These are phyloP conservation scores for Colletotrichum musicola DNA, from an alignment of 2,329 filamentous ascomycete species.

Conservation along the genomic window DNA sequence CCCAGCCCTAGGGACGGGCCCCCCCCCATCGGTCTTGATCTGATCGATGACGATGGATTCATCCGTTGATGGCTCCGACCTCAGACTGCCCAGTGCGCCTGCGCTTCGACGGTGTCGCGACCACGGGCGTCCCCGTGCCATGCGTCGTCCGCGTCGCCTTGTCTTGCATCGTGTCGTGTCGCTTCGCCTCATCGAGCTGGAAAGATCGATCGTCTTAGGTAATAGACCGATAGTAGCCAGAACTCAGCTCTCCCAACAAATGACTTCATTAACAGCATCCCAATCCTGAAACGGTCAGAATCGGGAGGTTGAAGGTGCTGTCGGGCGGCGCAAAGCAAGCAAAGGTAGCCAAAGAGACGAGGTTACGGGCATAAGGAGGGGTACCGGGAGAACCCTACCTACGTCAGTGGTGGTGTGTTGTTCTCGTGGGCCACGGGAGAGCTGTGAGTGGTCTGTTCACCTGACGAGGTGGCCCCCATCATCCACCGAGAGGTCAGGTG, in stretches of 20 bases:
- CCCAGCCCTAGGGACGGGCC: conserved; percentile 3
- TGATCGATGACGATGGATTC: conserved; percentile 36
- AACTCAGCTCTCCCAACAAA: conserved; percentile 21
- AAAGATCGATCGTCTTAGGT: conserved; percentile 7
- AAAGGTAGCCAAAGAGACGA: background rate
- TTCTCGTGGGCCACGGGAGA: conserved; percentile 36
- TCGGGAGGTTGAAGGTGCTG: conserved; percentile 16
- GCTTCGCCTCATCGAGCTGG: conserved; percentile 29
- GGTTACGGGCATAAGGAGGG: conserved; percentile 24
- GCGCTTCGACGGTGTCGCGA: conserved; percentile 33
- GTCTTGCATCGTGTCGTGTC: conserved; percentile 25
- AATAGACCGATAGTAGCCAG: conserved; percentile 30
- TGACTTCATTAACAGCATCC: conserved; percentile 24
- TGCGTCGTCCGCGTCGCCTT: conserved; percentile 32
- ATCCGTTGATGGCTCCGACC: conserved; percentile 29
- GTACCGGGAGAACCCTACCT: conserved; percentile 27
- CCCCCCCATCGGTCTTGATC: conserved; percentile 18
- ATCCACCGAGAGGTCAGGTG: conserved; percentile 39
- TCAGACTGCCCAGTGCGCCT: conserved; percentile 29
- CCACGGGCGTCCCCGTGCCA: conserved; percentile 33
- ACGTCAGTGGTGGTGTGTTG: conserved; percentile 38
- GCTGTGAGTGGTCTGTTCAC: conserved; percentile 37
- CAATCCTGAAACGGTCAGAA: conserved; percentile 33
- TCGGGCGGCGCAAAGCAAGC: background rate
- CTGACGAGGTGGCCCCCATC: conserved; percentile 34